Evolutionary conservation across 352 stramenopile species (phyloP), one percentile per base, ranked within the genome.

Genomic region (Blastocystis sp.): DNA sequence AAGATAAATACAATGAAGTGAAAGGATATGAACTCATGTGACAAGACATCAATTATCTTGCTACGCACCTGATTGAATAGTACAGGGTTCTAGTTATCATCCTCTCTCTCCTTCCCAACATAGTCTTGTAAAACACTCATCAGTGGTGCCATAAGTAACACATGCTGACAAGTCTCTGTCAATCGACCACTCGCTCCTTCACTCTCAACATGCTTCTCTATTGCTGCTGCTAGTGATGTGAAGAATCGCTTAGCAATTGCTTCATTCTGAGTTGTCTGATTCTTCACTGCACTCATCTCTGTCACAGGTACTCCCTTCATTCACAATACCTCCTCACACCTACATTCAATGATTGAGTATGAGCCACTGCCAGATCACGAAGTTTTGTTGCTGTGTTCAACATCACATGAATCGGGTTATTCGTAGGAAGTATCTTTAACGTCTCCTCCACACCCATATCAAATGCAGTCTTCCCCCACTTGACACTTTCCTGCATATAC

Each of bases 1-100:
- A 56, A 78, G 33, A 42, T 3, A 24, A 51, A 11, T 24, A 48
- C 40, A 33, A n/a, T 22, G 0, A 35, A 4, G 5, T 1, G 57
- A 78, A 22, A 78, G 66, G 66, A 64, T 64, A 60, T 81, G 48
- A 81, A 81, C 11, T 37, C 70, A 54, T 6, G 13, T 6, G 22
- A 42, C 40, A 81, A 11, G 6, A 33, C 33, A n/a, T 59, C 13
- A 27, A 81, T 44, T 6, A 81, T 64, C 15, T 44, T 35, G 13
- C 7, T 19, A 17, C 54, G 51, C 7, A 81, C 13, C 15, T 81
- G 13, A 22, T 27, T n/a, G 53, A 33, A 53, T 5, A 40, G 2
- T 24, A 24, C 27, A 3, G n/a, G n/a, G 22, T 62, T 37, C 70
- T 81, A 64, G 27, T 6, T 13, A 7, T 40, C 37, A n/a, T 42